Percentiles rank a stretch among this genome's conserved stretches.
phyloP scores from a whole-genome alignment of 768 basidiomycete species.

The Leccinum disarticulatum region DNA sequence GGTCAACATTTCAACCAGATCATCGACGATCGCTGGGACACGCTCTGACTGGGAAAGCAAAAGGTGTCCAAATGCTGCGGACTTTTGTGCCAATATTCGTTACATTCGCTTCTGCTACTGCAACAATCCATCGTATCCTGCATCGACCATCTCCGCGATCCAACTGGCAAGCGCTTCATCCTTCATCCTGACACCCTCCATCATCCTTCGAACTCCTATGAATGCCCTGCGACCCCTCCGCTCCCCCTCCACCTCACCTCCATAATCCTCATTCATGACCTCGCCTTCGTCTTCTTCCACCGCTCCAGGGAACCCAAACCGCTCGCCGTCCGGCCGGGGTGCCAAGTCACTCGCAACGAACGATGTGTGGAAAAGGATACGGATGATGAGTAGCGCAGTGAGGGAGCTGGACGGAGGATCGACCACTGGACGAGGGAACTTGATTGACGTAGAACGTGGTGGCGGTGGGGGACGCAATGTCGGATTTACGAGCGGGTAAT shows the following conservation, averaged over 20 bases:
- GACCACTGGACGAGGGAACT: slow-evolving; percentile 53
- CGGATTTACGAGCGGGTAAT: slow-evolving; percentile 59
- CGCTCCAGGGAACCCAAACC: slow-evolving; percentile 87
- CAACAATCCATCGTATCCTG: slow-evolving; percentile 36
- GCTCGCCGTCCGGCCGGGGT: slow-evolving; percentile 75
- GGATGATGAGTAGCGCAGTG: slow-evolving; percentile 78
- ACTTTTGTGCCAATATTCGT: slow-evolving; percentile 3
- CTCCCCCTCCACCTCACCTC: slow-evolving; percentile 64
- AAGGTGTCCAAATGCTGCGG: neutral
- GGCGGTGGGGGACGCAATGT: slow-evolving; percentile 72
- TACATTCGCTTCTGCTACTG: slow-evolving; percentile 12
- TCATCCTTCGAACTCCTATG: slow-evolving; percentile 50
- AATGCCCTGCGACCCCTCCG: slow-evolving; percentile 73
- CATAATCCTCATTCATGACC: slow-evolving; percentile 36
- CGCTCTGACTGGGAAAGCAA: neutral
- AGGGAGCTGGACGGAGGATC: slow-evolving; percentile 76
- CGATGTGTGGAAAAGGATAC: slow-evolving; percentile 78
- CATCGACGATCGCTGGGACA: neutral
- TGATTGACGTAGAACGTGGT: slow-evolving; percentile 59
- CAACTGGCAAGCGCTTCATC: slow-evolving; percentile 62
- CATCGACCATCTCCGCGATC: slow-evolving; percentile 62
- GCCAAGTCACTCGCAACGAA: slow-evolving; percentile 65
- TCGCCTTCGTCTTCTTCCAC: slow-evolving; percentile 80
- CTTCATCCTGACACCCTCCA: slow-evolving; percentile 65
- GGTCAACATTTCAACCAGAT: neutral